Conservation (phyloP, 257 asterid species). For the Solanum medicagineum region DNA sequence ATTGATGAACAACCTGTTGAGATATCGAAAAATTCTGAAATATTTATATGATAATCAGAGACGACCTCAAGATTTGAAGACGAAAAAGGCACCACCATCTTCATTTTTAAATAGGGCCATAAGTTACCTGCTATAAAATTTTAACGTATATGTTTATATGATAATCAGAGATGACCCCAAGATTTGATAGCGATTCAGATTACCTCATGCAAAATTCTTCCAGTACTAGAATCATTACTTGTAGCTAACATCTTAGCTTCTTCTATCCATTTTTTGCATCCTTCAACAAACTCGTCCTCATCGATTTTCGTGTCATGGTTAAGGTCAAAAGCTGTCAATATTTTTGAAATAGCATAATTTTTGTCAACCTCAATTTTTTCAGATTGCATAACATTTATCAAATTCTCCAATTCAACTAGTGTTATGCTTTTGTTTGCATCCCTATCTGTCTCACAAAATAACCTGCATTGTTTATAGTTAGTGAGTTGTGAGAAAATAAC, state of each 20-base stretch:
- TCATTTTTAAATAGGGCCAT: not conserved
- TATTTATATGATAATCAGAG: not conserved
- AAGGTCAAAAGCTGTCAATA: slow-evolving; percentile 15
- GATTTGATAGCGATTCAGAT: not conserved
- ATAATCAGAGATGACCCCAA: not conserved
- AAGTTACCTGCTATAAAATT: too few species aligned
- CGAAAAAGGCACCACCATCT: not conserved
- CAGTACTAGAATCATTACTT: slow-evolving; percentile 4
- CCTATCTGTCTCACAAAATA: slow-evolving; percentile 16
- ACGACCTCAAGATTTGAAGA: not conserved
- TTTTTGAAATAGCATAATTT: slow-evolving; percentile 19
- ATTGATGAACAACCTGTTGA: slow-evolving; percentile 10
- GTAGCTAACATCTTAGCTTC: slow-evolving; percentile 13
- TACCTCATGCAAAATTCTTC: slow-evolving; percentile 2
- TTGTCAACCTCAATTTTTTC: slow-evolving; percentile 29
- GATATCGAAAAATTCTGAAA: not conserved
- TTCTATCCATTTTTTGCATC: slow-evolving; percentile 24
- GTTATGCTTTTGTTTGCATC: slow-evolving; percentile 24
- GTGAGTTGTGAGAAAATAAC: not conserved
- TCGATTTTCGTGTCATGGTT: slow-evolving; percentile 17
- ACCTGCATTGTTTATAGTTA: slow-evolving; percentile 1
- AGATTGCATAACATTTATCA: slow-evolving; percentile 15
- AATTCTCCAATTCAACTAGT: slow-evolving; percentile 17
- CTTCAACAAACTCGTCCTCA: slow-evolving; percentile 18
- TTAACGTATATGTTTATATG: not conserved